A percentile compares a stretch with the other conserved stretches of the same genome.
These are phyloP conservation scores for Globisporangium carolinianum DNA, from an alignment of 352 stramenopile genomes.

Conservation along the genomic window DNA sequence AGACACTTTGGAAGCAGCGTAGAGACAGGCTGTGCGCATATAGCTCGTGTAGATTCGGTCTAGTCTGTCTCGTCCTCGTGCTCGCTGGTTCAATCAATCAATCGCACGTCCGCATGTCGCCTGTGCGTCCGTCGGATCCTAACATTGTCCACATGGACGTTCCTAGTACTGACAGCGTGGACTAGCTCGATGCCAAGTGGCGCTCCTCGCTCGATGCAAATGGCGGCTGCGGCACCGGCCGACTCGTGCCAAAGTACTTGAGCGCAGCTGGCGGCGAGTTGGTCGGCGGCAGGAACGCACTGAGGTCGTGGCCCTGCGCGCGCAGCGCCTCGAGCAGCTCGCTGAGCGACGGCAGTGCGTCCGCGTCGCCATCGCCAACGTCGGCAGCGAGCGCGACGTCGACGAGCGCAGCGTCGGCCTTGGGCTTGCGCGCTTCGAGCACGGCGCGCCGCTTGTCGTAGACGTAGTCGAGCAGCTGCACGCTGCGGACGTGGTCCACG, in stretches of 20 bases:
- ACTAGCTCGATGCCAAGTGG: constrained; percentile 11
- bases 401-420: constrained; percentile 45
- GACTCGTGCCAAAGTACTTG: constrained; percentile 48
- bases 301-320: constrained; percentile 26
- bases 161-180: constrained; percentile 4
- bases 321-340: constrained; percentile 52
- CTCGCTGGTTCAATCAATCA: too few relatives aligned
- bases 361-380: constrained; percentile 20
- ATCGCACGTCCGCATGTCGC: too few relatives aligned
- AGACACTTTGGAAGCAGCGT: too few relatives aligned
- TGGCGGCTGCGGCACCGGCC: constrained; percentile 29
- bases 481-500: constrained; percentile 54
- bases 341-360: constrained; percentile 26
- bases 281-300: constrained; percentile 35
- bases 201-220: constrained; percentile 42
- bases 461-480: constrained; percentile 68
- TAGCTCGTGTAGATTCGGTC: too few relatives aligned
- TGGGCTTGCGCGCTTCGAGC: constrained; percentile 34
- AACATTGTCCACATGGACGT: constrained; percentile 4
- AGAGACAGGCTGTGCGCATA: too few relatives aligned
- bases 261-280: constrained; percentile 64
- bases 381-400: constrained; percentile 29
- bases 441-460: constrained; percentile 56
- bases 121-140: constrained; percentile 7
- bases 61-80: too few relatives aligned